phyloP scores from a whole-genome alignment of 306 rosid species.

The Benincasa hispida region DNA sequence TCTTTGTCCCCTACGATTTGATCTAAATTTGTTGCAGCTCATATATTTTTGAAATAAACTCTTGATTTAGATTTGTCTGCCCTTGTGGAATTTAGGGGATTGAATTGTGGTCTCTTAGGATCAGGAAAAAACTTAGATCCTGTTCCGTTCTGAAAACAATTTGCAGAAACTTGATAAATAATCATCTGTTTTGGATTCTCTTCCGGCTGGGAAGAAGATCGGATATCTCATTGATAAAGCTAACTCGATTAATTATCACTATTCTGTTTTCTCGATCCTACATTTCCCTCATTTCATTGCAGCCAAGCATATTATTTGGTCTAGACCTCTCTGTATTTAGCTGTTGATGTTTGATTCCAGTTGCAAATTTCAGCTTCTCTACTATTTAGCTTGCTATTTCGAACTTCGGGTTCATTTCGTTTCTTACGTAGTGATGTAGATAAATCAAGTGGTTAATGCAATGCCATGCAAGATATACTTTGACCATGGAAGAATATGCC shows the following conservation, averaged over 20 bases:
- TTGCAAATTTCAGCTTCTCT: neutral
- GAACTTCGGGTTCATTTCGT: neutral
- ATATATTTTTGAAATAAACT: neutral
- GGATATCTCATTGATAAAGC: neutral
- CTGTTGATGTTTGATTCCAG: neutral
- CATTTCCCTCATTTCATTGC: neutral
- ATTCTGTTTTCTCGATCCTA: neutral
- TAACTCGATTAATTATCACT: neutral
- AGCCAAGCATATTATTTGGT: neutral
- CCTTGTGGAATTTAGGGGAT: neutral
- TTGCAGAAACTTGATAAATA: neutral
- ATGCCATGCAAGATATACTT: neutral
- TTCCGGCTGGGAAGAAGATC: constrained; percentile 1
- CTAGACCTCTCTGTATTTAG: neutral
- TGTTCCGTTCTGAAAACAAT: neutral
- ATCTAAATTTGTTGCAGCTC: neutral
- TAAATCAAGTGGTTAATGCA: neutral
- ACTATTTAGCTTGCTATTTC: neutral
- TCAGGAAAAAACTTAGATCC: neutral
- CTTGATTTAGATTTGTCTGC: neutral
- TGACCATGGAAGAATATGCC: neutral
- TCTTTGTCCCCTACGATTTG: neutral
- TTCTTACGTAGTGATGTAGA: neutral
- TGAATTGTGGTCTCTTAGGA: neutral
- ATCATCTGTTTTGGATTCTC: neutral